Evolutionary conservation across 768 basidiomycete species (phyloP).

Genomic region (Boletus tomentosulus): DNA sequence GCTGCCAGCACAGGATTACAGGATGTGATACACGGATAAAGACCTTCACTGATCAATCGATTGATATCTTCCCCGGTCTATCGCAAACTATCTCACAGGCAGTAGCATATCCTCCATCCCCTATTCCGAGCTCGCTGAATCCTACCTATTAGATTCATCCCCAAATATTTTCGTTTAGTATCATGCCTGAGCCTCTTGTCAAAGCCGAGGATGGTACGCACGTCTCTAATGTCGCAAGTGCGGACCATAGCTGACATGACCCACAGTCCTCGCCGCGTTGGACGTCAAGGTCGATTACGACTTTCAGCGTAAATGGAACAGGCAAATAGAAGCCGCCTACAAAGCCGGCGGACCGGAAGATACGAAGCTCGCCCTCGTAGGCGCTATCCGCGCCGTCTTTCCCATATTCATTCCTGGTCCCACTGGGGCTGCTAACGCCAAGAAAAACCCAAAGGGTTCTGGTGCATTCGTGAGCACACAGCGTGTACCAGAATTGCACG

Average conservation of each 20-base stretch:
- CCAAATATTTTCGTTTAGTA: neutral
- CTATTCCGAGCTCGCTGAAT: neutral
- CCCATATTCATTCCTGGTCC: neutral
- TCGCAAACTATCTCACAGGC: neutral
- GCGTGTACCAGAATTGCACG: neutral
- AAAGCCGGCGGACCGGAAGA: neutral
- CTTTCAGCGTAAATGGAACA: neutral
- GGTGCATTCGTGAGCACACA: neutral
- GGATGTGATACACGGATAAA: too few relatives aligned
- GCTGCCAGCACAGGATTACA: too few relatives aligned
- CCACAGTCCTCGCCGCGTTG: neutral
- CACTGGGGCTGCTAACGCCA: neutral
- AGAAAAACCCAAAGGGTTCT: neutral
- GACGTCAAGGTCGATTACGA: neutral
- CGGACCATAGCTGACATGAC: neutral
- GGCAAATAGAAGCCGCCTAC: neutral
- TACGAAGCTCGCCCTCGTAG: neutral
- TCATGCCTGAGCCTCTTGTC: neutral
- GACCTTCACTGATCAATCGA: neutral
- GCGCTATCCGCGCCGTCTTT: neutral
- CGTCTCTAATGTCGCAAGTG: neutral
- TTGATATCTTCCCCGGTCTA: neutral
- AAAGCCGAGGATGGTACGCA: neutral
- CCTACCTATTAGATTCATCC: too few relatives aligned
- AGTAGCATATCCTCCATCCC: neutral